phyloP scores from a whole-genome alignment of 2,329 filamentous ascomycete genomes.

The Diplodia corticola region DNA sequence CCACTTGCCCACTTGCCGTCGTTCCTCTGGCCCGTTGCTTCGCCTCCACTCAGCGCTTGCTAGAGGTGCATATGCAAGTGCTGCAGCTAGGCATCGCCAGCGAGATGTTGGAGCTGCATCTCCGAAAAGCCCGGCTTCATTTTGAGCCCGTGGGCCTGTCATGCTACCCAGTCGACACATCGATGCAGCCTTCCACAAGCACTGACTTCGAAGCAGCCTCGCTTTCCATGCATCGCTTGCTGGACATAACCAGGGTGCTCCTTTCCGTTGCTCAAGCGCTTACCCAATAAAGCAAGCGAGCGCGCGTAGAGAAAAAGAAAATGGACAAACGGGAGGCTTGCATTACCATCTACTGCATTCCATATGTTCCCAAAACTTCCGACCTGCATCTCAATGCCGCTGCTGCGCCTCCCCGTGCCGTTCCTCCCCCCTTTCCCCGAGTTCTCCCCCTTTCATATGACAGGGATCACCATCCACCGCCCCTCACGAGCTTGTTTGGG shows the following conservation, averaged over 20 bases:
- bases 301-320: slow-evolving; percentile 11
- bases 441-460: not conserved
- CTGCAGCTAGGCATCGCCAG: not conserved
- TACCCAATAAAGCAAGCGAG: not conserved
- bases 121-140: not conserved
- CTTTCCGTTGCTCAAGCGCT: not conserved
- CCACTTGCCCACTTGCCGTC: not conserved
- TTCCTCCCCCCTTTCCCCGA: not conserved
- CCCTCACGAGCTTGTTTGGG: slow-evolving; percentile 8
- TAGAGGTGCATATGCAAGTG: not conserved
- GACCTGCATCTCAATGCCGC: not conserved
- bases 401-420: slow-evolving; percentile 4
- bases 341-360: slow-evolving; percentile 7
- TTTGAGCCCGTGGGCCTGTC: not conserved
- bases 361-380: not conserved
- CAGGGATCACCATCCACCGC: not conserved
- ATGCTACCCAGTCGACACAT: not conserved
- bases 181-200: too few relatives aligned
- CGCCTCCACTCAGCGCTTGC: not conserved
- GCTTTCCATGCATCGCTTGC: not conserved
- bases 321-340: not conserved
- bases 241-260: not conserved
- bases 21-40: not conserved
- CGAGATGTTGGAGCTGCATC: not conserved
- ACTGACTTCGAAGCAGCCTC: not conserved